A percentile compares a stretch with the other conserved stretches of the same genome.
Evolutionary conservation across 169 alveolate genomes (phyloP).

Genomic region (Eimeria brunetti): DNA sequence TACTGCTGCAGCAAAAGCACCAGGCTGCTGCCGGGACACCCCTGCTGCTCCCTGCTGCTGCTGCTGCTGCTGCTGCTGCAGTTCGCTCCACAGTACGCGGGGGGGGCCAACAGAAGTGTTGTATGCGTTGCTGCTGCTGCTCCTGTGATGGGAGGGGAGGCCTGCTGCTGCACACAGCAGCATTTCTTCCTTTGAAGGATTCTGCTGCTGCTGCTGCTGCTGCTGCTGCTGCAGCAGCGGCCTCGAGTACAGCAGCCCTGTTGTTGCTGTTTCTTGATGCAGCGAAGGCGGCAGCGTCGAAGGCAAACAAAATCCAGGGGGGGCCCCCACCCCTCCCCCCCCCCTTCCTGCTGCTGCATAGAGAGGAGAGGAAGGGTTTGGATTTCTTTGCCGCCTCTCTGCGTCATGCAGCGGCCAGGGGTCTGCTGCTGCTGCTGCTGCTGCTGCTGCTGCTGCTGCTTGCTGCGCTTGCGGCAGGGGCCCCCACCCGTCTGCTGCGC

Average conservation of each 20-base stretch:
- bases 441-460: no score
- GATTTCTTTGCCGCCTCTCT: not conserved
- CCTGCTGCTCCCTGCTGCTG: not conserved
- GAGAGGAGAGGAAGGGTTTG: not conserved
- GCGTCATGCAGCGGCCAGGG: not conserved
- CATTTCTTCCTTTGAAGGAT: not conserved
- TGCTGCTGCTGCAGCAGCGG: not conserved
- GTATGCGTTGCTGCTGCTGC: not conserved
- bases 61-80: not conserved
- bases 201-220: no score
- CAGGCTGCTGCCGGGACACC: not conserved
- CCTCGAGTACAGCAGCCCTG: not conserved
- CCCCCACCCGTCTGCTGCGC: no score
- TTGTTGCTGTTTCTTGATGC: not conserved
- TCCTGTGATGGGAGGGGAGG: not conserved
- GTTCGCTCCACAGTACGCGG: not conserved
- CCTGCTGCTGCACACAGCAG: constrained; percentile 12
- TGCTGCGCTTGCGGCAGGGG: no score
- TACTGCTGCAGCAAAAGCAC: not conserved
- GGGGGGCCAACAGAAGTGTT: not conserved
- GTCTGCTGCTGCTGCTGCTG: not conserved
- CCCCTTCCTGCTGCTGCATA: not conserved
- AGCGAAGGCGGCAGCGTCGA: constrained; percentile 58
- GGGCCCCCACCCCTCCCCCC: not conserved
- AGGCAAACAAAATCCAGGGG: constrained; percentile 11